Evolutionary conservation across 2,329 filamentous ascomycete genomes (phyloP), one percentile per base, ranked within the genome.

Genomic region (Aspergillus costaricaensis): DNA sequence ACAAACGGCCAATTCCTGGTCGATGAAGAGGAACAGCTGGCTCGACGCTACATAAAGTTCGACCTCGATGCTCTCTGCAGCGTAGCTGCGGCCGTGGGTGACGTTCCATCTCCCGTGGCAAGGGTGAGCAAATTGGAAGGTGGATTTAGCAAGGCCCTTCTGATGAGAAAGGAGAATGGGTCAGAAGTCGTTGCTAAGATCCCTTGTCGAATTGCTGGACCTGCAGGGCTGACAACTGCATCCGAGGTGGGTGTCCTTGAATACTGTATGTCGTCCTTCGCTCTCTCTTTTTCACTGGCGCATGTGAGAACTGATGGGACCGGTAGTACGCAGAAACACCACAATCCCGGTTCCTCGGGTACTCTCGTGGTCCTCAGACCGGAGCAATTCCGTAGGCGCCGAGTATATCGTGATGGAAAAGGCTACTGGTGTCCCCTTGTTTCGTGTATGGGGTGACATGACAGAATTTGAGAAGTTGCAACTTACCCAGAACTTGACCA

Each of bases 351-450:
- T 70, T 17, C 72, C 68, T 1, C 48, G 60, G n/a, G 68, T 73
- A 15, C 56, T 69, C 36, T 52, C 65, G 4, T 74, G 67, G 67
- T 68, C 59, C 2, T 64, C 65, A 3, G 49, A 70, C 23, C 38
- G 39, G 5, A 43, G 57, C 3, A 77, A 74, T 62, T 49, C 68
- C 17, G 70, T 78, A 8, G 75, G 75, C 1, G 71, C 68, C 8
- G 75, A 78, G 59, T 78, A 79, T 57, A 78, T 79, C 17, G 72
- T 79, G 54, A 76, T 78, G 70, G 73, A 77, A 65, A 73, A 76
- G 59, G 72, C 73, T 2, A 36, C 62, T 6, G 76, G 77, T 2
- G 65, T 77, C 60, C 65, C 62, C 27, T 61, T 78, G 47, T 68
- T 68, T 51, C 41, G 72, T 57, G 62, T 38, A 61, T 74, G 71